Evolutionary conservation across 352 stramenopile genomes (phyloP).

Genomic region (Phytophthora tentaculata): DNA sequence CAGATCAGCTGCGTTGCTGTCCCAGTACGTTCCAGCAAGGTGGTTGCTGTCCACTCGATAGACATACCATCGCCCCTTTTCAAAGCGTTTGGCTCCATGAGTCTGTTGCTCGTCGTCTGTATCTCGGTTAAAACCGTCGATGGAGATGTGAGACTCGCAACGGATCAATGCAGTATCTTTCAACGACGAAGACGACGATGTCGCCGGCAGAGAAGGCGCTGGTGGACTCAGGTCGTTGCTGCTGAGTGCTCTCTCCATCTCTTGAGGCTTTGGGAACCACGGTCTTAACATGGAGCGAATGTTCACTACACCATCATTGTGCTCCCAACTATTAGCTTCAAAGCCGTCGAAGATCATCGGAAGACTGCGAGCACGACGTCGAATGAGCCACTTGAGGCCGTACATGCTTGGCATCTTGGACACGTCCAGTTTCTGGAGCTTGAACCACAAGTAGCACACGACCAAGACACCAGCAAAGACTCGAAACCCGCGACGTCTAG

Average conservation of each 20-base stretch:
- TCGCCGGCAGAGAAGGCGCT: conserved; percentile 43
- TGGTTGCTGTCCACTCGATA: conserved; percentile 83
- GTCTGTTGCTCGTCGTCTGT: conserved; percentile 39
- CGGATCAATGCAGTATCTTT: conserved; percentile 38
- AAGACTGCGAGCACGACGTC: conserved; percentile 49
- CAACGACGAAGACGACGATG: conserved; percentile 47
- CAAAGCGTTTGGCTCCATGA: conserved; percentile 34
- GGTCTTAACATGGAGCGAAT: conserved; percentile 73
- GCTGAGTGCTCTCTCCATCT: conserved; percentile 45
- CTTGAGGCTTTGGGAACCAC: conserved; percentile 64
- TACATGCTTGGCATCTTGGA: conserved; percentile 70
- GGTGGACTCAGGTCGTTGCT: conserved; percentile 30
- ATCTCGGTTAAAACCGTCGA: conserved; percentile 65
- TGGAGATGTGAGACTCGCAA: conserved; percentile 76
- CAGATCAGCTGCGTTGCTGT: conserved; percentile 63
- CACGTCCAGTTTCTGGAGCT: conserved; percentile 60
- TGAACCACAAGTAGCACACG: conserved; percentile 36
- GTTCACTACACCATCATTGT: conserved; percentile 82
- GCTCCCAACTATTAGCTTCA: conserved; percentile 61
- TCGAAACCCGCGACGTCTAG: conserved; percentile 14
- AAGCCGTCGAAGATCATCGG: conserved; percentile 73
- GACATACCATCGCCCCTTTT: conserved; percentile 79
- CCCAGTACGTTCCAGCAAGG: conserved; percentile 73
- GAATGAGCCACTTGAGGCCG: conserved; percentile 69
- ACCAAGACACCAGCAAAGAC: conserved; percentile 26